These are phyloP conservation scores for Ulota crispa DNA, from an alignment of 225 moss, liverwort and hornwort genomes.

Conservation along the genomic window DNA sequence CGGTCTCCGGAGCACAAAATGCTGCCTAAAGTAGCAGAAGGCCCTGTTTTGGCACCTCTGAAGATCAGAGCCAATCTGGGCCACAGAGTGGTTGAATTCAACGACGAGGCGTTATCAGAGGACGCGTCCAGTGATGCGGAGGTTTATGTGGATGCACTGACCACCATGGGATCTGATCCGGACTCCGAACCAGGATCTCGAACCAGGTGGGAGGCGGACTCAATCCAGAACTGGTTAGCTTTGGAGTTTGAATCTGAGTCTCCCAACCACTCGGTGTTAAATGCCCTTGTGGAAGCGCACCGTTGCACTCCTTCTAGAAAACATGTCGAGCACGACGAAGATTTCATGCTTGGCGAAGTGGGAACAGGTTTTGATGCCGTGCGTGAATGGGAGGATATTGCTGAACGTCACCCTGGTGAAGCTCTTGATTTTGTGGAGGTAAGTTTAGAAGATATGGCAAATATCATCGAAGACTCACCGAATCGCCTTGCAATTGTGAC, in stretches of 20 bases:
- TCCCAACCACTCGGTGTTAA: conserved; percentile 40
- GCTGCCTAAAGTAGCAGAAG: conserved; percentile 32
- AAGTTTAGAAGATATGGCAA: conserved; percentile 15
- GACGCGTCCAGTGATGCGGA: conserved; percentile 21
- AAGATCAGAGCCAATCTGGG: conserved; percentile 35
- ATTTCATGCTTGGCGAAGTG: not conserved
- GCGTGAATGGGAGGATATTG: conserved; percentile 24
- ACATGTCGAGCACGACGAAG: conserved; percentile 1
- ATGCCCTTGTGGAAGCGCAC: conserved; percentile 38
- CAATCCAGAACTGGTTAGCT: conserved; percentile 11
- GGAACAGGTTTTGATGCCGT: conserved; percentile 17
- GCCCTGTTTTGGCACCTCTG: conserved; percentile 46
- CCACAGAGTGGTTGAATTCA: not conserved
- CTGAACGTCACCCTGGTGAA: not conserved
- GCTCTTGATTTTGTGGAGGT: conserved; percentile 20
- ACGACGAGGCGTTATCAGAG: conserved; percentile 3
- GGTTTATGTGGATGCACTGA: conserved; percentile 49
- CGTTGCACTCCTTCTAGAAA: conserved; percentile 4
- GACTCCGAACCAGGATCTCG: conserved; percentile 54
- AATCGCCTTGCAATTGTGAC: conserved; percentile 11
- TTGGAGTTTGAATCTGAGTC: conserved; percentile 20
- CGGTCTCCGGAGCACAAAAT: conserved; percentile 23
- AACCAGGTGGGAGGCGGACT: conserved; percentile 34
- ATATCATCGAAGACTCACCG: conserved; percentile 1
- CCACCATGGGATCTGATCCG: conserved; percentile 57